Evolutionary conservation across 2,329 filamentous ascomycete genomes (phyloP), one percentile per base, ranked within the genome.

Genomic region (Spiromastix sp.): DNA sequence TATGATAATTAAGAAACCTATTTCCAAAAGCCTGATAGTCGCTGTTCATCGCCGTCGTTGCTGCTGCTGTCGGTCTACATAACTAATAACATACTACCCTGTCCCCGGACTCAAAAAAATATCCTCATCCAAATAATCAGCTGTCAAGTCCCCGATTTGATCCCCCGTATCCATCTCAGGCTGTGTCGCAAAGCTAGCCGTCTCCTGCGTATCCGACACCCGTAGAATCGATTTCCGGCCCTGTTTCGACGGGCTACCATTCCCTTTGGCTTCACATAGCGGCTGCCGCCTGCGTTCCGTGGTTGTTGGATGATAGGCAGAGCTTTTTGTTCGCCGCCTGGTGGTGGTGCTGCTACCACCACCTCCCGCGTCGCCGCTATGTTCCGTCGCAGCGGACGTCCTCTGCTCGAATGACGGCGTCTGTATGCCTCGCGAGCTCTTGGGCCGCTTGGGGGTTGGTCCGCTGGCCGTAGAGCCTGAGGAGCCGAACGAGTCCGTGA

Each of bases 111-210:
- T 57, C 9, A 49, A 54, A 25, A 59, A 57, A 11, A 59, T 27
- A 26, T 55, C 56, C 15, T 59, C 54, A 22, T 52, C 57, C 0
- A 53, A 52, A 34, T 56, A 57, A 30, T 60, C 57, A 34, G 57
- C 29, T 24, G 55, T 50, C 19, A 21, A 33, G 17, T 15, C 22
- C 3, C 21, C 31, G 21, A 6, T 20, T 16, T 2, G 19, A 8
- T 25, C 31, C 25, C 21, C 44, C 41, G 12, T 51, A 48, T 12
- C 57, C 34, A 13, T 42, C 43, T 20, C 51, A 47, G 8, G 46
- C 46, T 18, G 49, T 44, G 21, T 39, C 34, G 4, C 22, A 33
- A 25, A 28, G 17, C 4, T 13, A 12, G 18, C 42, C 26, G 26
- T 34, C 31, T 33, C 31, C 2, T 17, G 20, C 19, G 15, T 15